Conservation (phyloP, 2,329 filamentous ascomycete genomes). For the Fusarium dlaminii region DNA sequence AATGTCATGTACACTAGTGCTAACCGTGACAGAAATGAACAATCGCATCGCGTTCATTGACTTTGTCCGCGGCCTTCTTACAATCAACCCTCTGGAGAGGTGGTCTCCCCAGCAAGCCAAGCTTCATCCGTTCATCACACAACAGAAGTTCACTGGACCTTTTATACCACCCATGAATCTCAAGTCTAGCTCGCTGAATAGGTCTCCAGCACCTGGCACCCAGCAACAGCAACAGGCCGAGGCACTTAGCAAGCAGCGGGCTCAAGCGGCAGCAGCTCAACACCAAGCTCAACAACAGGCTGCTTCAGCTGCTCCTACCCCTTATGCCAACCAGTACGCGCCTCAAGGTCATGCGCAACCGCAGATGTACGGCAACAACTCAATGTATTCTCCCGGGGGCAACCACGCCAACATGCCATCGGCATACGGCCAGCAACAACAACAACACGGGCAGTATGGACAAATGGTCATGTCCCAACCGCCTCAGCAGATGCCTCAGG, state of each 20-base stretch:
- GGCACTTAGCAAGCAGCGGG: constrained; percentile 90
- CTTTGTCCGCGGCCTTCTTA: constrained; percentile 91
- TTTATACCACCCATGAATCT: constrained; percentile 98
- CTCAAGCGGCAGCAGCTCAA: constrained; percentile 58
- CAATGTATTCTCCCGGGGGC: constrained; percentile 75
- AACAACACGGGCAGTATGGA: constrained; percentile 75
- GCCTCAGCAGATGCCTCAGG: constrained; percentile 71
- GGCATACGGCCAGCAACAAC: constrained; percentile 81
- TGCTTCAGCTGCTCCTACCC: constrained; percentile 72
- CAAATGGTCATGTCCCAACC: constrained; percentile 77
- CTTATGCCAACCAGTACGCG: constrained; percentile 67
- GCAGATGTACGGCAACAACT: constrained; percentile 83
- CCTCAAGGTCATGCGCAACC: constrained; percentile 61
- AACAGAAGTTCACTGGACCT: constrained; percentile 94
- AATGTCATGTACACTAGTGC: neutral
- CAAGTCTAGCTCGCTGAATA: constrained; percentile 84
- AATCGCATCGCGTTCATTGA: constrained; percentile 98
- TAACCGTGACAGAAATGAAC: constrained; percentile 82
- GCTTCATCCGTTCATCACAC: constrained; percentile 96
- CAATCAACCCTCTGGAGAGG: constrained; percentile 93
- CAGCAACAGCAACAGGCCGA: constrained; percentile 97
- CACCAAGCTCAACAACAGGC: constrained; percentile 73
- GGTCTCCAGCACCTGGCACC: constrained; percentile 90
- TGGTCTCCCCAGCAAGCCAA: constrained; percentile 99
- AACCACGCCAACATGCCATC: constrained; percentile 65